Evolutionary conservation across 805 yeast species (phyloP).

Genomic region (Lachancea waltii): DNA sequence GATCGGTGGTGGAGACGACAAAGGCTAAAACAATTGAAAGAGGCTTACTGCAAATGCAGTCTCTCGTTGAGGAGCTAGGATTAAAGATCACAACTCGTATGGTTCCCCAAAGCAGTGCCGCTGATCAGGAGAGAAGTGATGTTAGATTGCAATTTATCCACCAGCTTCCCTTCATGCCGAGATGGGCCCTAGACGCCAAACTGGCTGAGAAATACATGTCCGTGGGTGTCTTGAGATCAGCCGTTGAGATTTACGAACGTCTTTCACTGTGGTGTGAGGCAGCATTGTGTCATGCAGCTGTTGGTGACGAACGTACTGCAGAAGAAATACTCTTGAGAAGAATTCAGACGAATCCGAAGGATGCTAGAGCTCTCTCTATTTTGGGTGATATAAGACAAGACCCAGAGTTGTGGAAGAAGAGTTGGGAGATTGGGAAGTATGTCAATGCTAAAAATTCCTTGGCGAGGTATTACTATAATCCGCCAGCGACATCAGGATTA

Average conservation of each 20-base stretch:
- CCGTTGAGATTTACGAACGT: constrained; percentile 82
- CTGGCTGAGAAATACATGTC: constrained; percentile 85
- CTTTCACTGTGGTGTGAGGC: constrained; percentile 71
- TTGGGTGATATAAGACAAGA: constrained; percentile 80
- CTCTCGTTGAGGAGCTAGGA: constrained; percentile 83
- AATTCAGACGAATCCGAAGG: constrained; percentile 53
- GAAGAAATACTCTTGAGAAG: constrained; percentile 49
- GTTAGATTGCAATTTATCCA: constrained; percentile 65
- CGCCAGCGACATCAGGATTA: constrained; percentile 50
- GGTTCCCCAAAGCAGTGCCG: constrained; percentile 39
- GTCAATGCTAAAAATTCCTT: constrained; percentile 81
- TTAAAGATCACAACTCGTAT: constrained; percentile 51
- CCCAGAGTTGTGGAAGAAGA: constrained; percentile 69
- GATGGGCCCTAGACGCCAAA: constrained; percentile 75
- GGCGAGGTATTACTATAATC: constrained; percentile 62
- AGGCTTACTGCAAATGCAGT: constrained; percentile 88
- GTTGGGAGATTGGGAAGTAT: constrained; percentile 83
- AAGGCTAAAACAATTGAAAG: constrained; percentile 86
- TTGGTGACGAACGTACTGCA: constrained; percentile 67
- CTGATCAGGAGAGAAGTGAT: constrained; percentile 33
- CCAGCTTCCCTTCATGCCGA: constrained; percentile 69
- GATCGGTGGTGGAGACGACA: constrained; percentile 75
- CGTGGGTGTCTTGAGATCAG: constrained; percentile 77
- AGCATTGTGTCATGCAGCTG: constrained; percentile 85
- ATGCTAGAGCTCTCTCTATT: constrained; percentile 77